Evolutionary conservation across 345 rosid species (phyloP).

Genomic region (Corymbia maculata): DNA sequence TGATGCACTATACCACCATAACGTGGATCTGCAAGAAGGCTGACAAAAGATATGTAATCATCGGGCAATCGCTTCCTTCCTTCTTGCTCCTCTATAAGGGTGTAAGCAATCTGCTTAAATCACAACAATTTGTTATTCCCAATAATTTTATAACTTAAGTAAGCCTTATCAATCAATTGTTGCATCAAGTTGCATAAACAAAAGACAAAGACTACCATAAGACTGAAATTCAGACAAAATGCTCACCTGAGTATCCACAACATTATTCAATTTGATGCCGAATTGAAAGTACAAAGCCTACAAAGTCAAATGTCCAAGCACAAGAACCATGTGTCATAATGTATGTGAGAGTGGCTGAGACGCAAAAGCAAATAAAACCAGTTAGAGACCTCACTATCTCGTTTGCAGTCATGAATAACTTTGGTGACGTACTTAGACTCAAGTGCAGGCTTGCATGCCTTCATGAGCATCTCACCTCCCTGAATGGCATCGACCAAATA

Average conservation of each 20-base stretch:
- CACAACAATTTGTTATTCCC: background rate
- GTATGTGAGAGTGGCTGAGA: background rate
- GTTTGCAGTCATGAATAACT: slow-evolving; percentile 98
- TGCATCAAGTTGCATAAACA: background rate
- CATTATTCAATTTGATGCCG: slow-evolving; percentile 79
- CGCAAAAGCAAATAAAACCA: slow-evolving; percentile 9
- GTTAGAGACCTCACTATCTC: slow-evolving; percentile 91
- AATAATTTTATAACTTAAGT: background rate
- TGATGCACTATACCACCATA: slow-evolving; percentile 66
- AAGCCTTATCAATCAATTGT: background rate
- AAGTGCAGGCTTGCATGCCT: slow-evolving; percentile 94
- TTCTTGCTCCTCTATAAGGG: slow-evolving; percentile 89
- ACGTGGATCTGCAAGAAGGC: slow-evolving; percentile 93
- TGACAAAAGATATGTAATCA: slow-evolving; percentile 89
- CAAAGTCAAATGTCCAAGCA: slow-evolving; percentile 3
- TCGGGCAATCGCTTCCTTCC: slow-evolving; percentile 46
- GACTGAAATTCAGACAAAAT: background rate
- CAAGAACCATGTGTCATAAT: background rate
- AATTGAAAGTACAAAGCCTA: slow-evolving; percentile 90
- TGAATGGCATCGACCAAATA: slow-evolving; percentile 75
- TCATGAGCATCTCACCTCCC: slow-evolving; percentile 68
- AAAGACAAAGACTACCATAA: background rate
- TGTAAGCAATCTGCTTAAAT: slow-evolving; percentile 64
- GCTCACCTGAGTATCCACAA: slow-evolving; percentile 84
- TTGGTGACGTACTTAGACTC: slow-evolving; percentile 81